Evolutionary conservation across 495 filamentous ascomycete genomes (phyloP), one percentile per base, ranked within the genome.

Genomic region (Cercophora samala): DNA sequence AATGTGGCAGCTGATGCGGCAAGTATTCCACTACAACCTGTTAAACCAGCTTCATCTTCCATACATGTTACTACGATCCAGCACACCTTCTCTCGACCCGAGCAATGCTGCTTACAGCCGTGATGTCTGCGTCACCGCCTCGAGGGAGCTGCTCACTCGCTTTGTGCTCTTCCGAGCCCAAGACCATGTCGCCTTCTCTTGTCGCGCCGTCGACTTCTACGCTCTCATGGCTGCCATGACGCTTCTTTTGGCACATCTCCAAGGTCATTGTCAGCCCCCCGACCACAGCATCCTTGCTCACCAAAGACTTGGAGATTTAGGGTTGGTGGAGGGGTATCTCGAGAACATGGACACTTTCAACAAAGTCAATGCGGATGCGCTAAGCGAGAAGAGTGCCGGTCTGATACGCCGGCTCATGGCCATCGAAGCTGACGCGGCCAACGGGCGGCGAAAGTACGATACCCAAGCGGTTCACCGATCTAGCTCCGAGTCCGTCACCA

Each of bases 281-380:
- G 29, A 23, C 3, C 29, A 74, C 29, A 72, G 77, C 58, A 62
- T 73, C 24, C 73, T 84, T 17, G 74, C 69, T 2, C 78, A 84
- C 60, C 78, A 78, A 58, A 77, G 80, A 1, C 71, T 69, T 0
- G 74, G 76, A 58, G 81, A 84, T 61, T 77, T 80, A n/a, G 80
- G 74, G 3, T 70, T 80, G 18, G 74, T 83, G 63, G 81, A 85
- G 65, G 74, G 73, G 19, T 70, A 75, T 3, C 69, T 80, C 1
- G 76, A 75, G n/a, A 72, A 72, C 46, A 75, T 83, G 66, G 73
- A 79, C 23, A 22, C 53, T 15, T 19, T 23, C n/a, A 19, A 56
- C 53, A 23, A 56, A 9, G 17, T 56, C 22, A 56, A 56, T 21
- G 53, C 22, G 22, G 53, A 56, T 21, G 19, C 53, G 21, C 56